Conservation (phyloP, 208 protist genomes). For the Naegleria lovaniensis region DNA sequence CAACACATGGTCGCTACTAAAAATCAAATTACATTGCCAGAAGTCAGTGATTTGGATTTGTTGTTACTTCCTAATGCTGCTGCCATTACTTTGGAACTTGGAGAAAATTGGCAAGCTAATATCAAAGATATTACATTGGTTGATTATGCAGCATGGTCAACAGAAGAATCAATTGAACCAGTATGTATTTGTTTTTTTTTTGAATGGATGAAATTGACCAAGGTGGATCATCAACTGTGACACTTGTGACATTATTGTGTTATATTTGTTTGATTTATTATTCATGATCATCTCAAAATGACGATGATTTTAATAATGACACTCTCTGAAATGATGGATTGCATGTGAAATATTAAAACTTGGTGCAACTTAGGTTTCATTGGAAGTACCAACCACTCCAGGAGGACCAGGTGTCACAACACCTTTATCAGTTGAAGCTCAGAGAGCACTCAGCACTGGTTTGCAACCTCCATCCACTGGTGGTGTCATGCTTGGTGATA, state of each 20-base stretch:
- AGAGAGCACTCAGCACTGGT: background rate
- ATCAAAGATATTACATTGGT: constrained; percentile 5
- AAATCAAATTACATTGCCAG: constrained; percentile 1
- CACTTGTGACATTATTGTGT: too few species aligned
- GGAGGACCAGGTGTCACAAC: background rate
- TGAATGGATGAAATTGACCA: too few species aligned
- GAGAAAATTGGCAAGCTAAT: background rate
- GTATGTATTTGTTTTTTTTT: background rate
- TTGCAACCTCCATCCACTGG: background rate
- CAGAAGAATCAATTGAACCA: background rate
- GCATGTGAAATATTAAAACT: too few species aligned
- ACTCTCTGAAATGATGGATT: too few species aligned
- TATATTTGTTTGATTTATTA: too few species aligned
- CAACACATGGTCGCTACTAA: background rate
- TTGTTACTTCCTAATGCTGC: background rate
- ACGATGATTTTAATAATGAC: too few species aligned
- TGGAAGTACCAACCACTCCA: background rate
- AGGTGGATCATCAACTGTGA: too few species aligned
- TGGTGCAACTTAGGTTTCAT: background rate
- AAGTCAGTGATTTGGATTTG: constrained; percentile 4
- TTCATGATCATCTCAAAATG: too few species aligned
- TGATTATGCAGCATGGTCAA: background rate
- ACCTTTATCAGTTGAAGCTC: background rate
- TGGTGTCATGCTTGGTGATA: background rate
- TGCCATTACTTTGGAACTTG: background rate